Evolutionary conservation across 2,329 filamentous ascomycete genomes (phyloP), one percentile per base, ranked within the genome.

Genomic region (Aspergillus sp.): DNA sequence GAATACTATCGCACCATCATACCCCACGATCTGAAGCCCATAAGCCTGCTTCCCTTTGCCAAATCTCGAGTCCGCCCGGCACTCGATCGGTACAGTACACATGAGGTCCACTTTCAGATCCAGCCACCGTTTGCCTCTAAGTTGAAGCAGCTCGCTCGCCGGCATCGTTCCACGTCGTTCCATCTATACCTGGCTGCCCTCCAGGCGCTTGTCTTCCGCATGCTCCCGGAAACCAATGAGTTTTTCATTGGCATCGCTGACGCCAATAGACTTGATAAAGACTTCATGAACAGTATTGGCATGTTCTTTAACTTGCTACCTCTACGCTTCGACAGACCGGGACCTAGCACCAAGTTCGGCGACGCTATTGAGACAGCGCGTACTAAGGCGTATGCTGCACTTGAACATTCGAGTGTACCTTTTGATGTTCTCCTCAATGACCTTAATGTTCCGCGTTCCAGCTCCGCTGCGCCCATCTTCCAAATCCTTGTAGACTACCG

Each of bases 271-370:
- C 59, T 50, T 0, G 72, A 78, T 2, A 52, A 52, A 11, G 54
- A 66, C 2, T 50, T 69, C 3, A 53, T 63, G 10, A 51, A 58
- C 2, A 78, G 62, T 4, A 59, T 82, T 1, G 81, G 81, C 2
- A 63, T 73, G 44, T 78, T 77, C 44, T 54, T 82, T 3, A 82
- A 83, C 52, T 60, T 81, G 0, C 63, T 83, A 1, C 74, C 80
- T 2, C 46, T 82, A 1, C 67, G 69, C 1, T 74, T 81, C 53
- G 29, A 58, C 3, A 25, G 23, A 25, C 23, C 49, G 23, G 13
- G n/a, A 49, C 23, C 23, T 32, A 23, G 29, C 38, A 32, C 19
- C 32, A n/a, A 23, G 23, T 32, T 56, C 20, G 14, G 59, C 25
- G 1, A 65, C 71, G 10, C 57, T 60, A 2, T 53, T 77, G 6